phyloP scores from a whole-genome alignment of 768 basidiomycete genomes.

The Agrocybe pediades region DNA sequence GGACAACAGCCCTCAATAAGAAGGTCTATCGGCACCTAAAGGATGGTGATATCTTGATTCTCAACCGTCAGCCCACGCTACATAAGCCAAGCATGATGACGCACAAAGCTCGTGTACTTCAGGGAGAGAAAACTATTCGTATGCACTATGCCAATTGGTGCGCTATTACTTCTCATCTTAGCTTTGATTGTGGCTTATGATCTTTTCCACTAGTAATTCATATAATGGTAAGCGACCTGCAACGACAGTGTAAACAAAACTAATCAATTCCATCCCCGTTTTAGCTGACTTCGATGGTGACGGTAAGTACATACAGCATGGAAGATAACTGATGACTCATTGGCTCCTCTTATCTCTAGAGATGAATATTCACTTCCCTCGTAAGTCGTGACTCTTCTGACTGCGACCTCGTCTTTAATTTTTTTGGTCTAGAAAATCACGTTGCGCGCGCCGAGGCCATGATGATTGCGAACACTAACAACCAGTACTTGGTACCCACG shows the following conservation, averaged over 20 bases:
- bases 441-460: conserved; percentile 93
- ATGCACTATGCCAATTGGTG: conserved; percentile 99
- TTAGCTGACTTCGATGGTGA: conserved; percentile 34
- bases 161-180: conserved; percentile 24
- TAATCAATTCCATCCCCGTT: conserved; percentile 17
- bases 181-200: conserved; percentile 12
- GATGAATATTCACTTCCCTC: conserved; percentile 99
- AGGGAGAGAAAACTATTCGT: conserved; percentile 97
- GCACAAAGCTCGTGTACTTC: conserved; percentile 87
- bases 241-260: neutral
- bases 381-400: conserved; percentile 44
- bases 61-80: conserved; percentile 97
- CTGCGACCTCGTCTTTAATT: conserved; percentile 3
- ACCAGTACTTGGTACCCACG: conserved; percentile 98
- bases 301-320: conserved; percentile 20
- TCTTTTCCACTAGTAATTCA: conserved; percentile 69
- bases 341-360: conserved; percentile 46
- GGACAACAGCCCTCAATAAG: conserved; percentile 85
- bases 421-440: conserved; percentile 71
- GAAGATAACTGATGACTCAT: neutral
- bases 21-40: conserved; percentile 95
- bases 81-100: conserved; percentile 99
- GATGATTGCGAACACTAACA: conserved; percentile 96
- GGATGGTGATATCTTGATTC: conserved; percentile 92
- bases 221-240: conserved; percentile 75